Conservation (phyloP, 164 flowering plant genomes). For the Kingdonia uniflora region DNA sequence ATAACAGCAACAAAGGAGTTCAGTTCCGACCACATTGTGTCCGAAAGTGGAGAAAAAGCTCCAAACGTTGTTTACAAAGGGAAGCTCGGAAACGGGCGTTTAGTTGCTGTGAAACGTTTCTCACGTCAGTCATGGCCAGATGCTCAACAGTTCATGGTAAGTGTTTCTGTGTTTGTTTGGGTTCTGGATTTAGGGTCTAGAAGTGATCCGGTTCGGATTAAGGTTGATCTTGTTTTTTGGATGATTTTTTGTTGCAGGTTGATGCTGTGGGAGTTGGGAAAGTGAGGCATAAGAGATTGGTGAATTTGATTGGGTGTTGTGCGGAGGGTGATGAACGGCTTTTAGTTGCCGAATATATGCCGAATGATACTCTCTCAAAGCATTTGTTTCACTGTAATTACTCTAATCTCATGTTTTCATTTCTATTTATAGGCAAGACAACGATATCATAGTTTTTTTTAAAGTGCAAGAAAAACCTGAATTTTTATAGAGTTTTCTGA, state of each 20-base stretch:
- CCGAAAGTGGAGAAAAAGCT: slow-evolving; percentile 85
- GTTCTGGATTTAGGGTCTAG: too few species aligned
- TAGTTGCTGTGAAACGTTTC: slow-evolving; percentile 67
- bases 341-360: slow-evolving; percentile 81
- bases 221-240: not conserved
- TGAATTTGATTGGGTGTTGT: slow-evolving; percentile 77
- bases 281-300: slow-evolving; percentile 62
- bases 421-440: too few species aligned
- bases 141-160: slow-evolving; percentile 56
- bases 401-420: too few species aligned
- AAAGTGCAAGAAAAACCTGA: too few species aligned
- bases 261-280: slow-evolving; percentile 80
- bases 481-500: too few species aligned
- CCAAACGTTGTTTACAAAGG: slow-evolving; percentile 76
- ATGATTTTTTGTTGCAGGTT: slow-evolving; percentile 31
- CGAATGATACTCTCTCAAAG: slow-evolving; percentile 79
- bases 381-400: slow-evolving; percentile 73
- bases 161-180: too few species aligned
- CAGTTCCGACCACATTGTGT: slow-evolving; percentile 46
- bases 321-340: slow-evolving; percentile 84
- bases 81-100: slow-evolving; percentile 34
- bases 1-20: slow-evolving; percentile 63
- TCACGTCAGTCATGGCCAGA: slow-evolving; percentile 82
- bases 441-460: too few species aligned
- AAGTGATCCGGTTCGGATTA: not conserved